Evolutionary conservation across 768 basidiomycete species (phyloP), one percentile per base, ranked within the genome.

Genomic region (Suillus lakei): DNA sequence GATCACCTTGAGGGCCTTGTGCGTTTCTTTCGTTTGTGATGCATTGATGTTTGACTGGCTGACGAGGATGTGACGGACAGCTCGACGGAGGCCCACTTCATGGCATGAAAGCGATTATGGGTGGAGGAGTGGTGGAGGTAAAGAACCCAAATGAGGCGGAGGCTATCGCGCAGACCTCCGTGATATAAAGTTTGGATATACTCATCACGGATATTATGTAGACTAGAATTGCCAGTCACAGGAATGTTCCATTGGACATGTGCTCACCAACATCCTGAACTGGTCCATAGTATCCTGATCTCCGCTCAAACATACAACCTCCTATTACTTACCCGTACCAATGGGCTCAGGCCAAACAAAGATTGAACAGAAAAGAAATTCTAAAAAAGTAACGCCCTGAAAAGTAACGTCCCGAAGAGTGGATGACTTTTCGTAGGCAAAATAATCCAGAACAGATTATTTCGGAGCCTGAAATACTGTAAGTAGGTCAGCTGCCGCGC

Each of bases 1-100:
- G 81, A 85, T 55, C 91, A 92, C 75, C 78, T 85, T 48, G 72
- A 80, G 56, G 78, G 79, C 23, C 76, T 93, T 28, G 92, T 92
- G 63, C 72, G 89, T 80, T 30, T 9, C 13, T 26, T 34, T 39
- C 39, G 5, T 28, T 18, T 39, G 16, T 39, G n/a, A 18, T 28
- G 23, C 26, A 16, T n/a, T 39, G n/a, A 18, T 28, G 23, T 39
- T 26, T n/a, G 38, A 38, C 38, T 16, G 10, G 5, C 38, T 59
- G 23, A 59, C 18, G 10, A 21, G 23, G 13, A 59, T 26, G 10
- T 26, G 23, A 18, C 16, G 28, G 38, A 39, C 26, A 59, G 56
- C 26, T 59, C 9, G 56, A 59, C 16, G 56, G 1, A 21, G 26
- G 56, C 38, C 38, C 38, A 15, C 56, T 23, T 38, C 9, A 5